These are phyloP conservation scores for Picochlorum sp. DNA, from an alignment of 139 green algal species.

Conservation along the genomic window DNA sequence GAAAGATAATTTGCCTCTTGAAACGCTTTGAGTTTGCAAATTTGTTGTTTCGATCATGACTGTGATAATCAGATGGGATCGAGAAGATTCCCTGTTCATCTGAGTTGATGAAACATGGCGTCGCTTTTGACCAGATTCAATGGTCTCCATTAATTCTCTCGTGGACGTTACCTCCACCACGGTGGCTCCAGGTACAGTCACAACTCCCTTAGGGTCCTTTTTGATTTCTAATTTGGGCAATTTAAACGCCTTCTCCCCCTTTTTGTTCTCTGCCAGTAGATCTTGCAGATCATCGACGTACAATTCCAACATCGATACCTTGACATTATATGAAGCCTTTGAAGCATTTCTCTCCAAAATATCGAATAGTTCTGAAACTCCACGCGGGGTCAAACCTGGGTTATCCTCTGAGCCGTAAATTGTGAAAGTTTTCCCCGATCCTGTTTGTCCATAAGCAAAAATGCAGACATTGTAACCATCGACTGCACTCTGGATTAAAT, in stretches of 20 bases:
- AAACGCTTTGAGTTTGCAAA: conserved; percentile 82
- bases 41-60: conserved; percentile 88
- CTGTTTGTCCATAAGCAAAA: conserved; percentile 68
- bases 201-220: conserved; percentile 90
- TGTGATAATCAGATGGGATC: conserved; percentile 89
- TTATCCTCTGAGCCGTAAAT: conserved; percentile 71
- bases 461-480: conserved; percentile 74
- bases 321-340: conserved; percentile 79
- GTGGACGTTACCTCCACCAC: conserved; percentile 43
- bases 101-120: conserved; percentile 34
- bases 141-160: conserved; percentile 44
- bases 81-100: conserved; percentile 84
- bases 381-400: conserved; percentile 77
- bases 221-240: conserved; percentile 91
- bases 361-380: conserved; percentile 80
- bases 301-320: conserved; percentile 92
- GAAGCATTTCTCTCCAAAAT: conserved; percentile 56
- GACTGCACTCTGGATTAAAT: conserved; percentile 87
- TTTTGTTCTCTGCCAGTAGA: conserved; percentile 49
- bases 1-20: conserved; percentile 87
- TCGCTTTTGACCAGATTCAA: conserved; percentile 39
- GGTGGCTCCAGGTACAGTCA: conserved; percentile 75
- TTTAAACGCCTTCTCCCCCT: background rate
- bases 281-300: conserved; percentile 83
- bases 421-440: conserved; percentile 82